These are phyloP conservation scores for Tylopilus plumbeoviolaceoides DNA, from an alignment of 768 basidiomycete genomes.

Conservation along the genomic window DNA sequence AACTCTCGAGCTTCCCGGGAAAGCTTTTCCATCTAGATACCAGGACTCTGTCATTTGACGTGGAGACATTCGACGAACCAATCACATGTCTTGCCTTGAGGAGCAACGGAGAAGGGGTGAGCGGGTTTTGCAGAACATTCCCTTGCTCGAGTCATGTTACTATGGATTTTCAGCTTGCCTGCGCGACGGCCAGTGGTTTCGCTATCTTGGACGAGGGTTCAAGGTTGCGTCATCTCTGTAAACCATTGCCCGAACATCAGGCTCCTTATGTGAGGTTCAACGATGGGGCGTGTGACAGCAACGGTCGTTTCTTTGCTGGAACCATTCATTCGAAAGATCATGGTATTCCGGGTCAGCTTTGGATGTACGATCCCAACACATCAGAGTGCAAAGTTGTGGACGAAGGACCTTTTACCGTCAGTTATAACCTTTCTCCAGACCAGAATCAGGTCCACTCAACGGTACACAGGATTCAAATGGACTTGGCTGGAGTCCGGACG, in stretches of 20 bases:
- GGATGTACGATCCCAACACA: slow-evolving; percentile 51
- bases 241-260: slow-evolving; percentile 46
- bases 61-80: slow-evolving; percentile 51
- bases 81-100: slow-evolving; percentile 58
- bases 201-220: slow-evolving; percentile 14
- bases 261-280: slow-evolving; percentile 55
- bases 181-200: slow-evolving; percentile 21
- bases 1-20: not conserved
- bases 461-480: slow-evolving; percentile 17
- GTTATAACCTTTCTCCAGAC: slow-evolving; percentile 13
- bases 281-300: slow-evolving; percentile 64
- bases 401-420: slow-evolving; percentile 62
- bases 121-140: not conserved
- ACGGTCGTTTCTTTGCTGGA: slow-evolving; percentile 66
- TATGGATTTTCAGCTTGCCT: slow-evolving; percentile 14
- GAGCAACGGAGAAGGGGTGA: slow-evolving; percentile 29
- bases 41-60: slow-evolving; percentile 34
- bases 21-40: slow-evolving; percentile 38
- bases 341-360: slow-evolving; percentile 52
- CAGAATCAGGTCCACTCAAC: not conserved
- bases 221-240: slow-evolving; percentile 48
- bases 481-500: slow-evolving; percentile 21
- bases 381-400: slow-evolving; percentile 50
- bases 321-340: slow-evolving; percentile 49
- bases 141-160: not conserved